Evolutionary conservation across 1,284 basidiomycete species (phyloP), one percentile per base, ranked within the genome.

Genomic region (Mycosarcoma maydis): DNA sequence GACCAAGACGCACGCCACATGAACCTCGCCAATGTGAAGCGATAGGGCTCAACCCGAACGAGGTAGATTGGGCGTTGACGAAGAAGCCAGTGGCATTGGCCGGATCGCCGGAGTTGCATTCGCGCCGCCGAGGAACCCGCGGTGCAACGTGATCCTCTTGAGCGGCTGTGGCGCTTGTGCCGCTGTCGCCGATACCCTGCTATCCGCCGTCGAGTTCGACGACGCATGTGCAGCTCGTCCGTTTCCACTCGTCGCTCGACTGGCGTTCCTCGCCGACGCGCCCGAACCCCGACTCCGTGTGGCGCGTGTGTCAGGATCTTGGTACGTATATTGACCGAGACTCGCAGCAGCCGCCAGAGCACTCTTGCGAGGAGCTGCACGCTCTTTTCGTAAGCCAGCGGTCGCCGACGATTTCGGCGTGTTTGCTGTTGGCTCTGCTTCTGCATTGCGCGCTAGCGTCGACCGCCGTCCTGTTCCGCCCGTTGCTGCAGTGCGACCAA

Each of bases 91-190:
- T 2, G 55, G 62, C 62, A 58, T 66, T 6, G 62, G 40, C 9
- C 36, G 30, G 29, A 59, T 55, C 33, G n/a, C 29, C 16, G 23
- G 36, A 6, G n/a, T 17, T 17, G 13, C 39, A 20, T 20, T 37
- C 33, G 16, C 17, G 22, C 26, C 19, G 38, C 33, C 22, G n/a
- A 61, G 26, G 16, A 61, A 45, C 0, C 38, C 23, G 1, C 24
- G 49, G 3, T 36, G 6, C 14, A 68, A 29, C 11, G 65, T 68
- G 6, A 61, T 26, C 38, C 65, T 23, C 24, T 62, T 68, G 6
- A 33, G 23, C 3, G 39, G 23, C n/a, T 38, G 24, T 1, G 29
- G 41, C 6, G 37, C 22, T 22, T 39, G 16, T 24, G 33, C 2
- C 7, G 41, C 4, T n/a, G n/a, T n/a, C n/a, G n/a, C n/a, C n/a